phyloP scores from a whole-genome alignment of 2,329 filamentous ascomycete genomes.

The Sporothrix pseudoabietina region DNA sequence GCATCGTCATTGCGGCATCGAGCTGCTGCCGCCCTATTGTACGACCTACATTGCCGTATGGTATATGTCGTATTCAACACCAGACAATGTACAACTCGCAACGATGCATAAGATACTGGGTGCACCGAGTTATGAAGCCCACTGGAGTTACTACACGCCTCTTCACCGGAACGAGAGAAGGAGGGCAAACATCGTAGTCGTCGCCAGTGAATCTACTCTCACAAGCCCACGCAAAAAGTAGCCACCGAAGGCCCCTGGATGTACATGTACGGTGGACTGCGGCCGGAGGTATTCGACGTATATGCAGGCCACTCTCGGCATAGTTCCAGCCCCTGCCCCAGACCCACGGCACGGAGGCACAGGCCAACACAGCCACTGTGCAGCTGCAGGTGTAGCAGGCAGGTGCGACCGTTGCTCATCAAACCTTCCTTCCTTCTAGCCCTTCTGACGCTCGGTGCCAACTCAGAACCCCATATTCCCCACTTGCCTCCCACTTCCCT shows the following conservation, averaged over 20 bases:
- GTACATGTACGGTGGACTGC: background rate
- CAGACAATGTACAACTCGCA: no score
- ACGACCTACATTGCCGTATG: background rate
- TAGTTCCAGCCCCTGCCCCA: background rate
- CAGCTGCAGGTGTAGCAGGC: background rate
- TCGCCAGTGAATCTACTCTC: no score
- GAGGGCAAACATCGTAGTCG: background rate
- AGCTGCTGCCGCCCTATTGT: background rate
- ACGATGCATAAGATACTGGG: no score
- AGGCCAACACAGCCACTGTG: background rate
- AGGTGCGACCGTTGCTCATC: background rate
- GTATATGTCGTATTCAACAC: no score
- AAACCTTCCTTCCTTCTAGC: no score
- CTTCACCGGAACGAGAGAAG: no score
- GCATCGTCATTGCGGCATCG: slow-evolving; percentile 25
- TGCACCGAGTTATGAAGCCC: no score
- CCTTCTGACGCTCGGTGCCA: background rate
- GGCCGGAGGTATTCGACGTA: background rate
- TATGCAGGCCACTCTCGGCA: background rate
- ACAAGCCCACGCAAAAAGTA: background rate
- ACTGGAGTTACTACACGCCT: no score
- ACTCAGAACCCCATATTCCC: background rate
- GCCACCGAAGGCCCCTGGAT: background rate
- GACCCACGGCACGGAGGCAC: background rate
- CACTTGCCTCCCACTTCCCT: background rate